Evolutionary conservation across 768 basidiomycete species (phyloP).

Genomic region (Podaxis carcinomalis): DNA sequence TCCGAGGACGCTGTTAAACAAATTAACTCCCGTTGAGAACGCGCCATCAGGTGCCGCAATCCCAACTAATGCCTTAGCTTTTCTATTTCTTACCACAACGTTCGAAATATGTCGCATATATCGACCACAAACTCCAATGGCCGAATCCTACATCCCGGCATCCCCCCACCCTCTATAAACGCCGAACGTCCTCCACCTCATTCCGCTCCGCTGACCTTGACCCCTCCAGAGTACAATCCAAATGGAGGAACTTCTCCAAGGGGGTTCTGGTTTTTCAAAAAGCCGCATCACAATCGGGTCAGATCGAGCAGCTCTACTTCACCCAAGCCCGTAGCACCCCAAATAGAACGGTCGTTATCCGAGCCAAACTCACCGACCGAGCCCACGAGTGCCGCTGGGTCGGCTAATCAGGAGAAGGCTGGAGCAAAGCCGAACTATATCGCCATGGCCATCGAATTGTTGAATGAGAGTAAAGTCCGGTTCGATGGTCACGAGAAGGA

Average conservation of each 20-base stretch:
- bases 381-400: background rate
- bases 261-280: slow-evolving; percentile 6
- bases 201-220: background rate
- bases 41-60: background rate
- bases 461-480: slow-evolving; percentile 9
- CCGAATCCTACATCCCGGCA: background rate
- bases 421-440: slow-evolving; percentile 6
- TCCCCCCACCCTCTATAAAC: background rate
- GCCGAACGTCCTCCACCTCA: background rate
- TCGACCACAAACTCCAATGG: background rate
- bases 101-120: background rate
- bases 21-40: background rate
- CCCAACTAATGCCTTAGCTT: background rate
- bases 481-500: slow-evolving; percentile 7
- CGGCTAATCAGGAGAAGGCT: background rate
- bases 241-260: background rate
- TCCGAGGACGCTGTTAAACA: slow-evolving; percentile 4
- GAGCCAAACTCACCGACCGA: slow-evolving; percentile 10
- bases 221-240: background rate
- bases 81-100: background rate
- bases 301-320: background rate
- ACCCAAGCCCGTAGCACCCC: background rate
- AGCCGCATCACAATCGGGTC: background rate
- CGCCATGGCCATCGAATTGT: background rate
- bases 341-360: slow-evolving; percentile 2